A percentile compares a stretch with the other conserved stretches of the same genome.
Evolutionary conservation across 352 stramenopile species (phyloP).

Genomic region (Globisporangium abappressorium): DNA sequence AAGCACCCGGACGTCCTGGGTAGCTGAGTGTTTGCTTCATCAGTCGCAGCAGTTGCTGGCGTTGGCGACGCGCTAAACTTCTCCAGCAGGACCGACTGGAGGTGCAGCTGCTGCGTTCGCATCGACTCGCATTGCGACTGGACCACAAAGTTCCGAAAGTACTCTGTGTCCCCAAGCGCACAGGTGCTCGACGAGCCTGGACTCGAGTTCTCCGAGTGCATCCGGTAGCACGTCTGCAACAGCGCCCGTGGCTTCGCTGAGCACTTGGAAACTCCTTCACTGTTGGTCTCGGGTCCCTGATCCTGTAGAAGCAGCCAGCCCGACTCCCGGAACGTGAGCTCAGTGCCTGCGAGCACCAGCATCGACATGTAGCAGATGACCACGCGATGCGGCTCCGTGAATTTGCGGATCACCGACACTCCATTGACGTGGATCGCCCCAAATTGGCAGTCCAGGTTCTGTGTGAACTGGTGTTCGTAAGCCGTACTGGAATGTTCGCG

Average conservation of each 20-base stretch:
- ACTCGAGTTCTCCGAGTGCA: background rate
- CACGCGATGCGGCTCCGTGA: background rate
- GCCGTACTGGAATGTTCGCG: background rate
- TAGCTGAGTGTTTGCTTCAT: background rate
- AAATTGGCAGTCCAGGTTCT: slow-evolving; percentile 4
- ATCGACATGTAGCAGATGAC: slow-evolving; percentile 3
- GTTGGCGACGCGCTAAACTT: background rate
- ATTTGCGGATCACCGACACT: slow-evolving; percentile 2
- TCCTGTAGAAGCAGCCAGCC: background rate
- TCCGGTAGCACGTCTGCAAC: background rate
- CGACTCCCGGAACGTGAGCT: background rate
- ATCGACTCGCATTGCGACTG: slow-evolving; percentile 1
- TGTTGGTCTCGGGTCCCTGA: too few species aligned
- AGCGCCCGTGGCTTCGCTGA: background rate
- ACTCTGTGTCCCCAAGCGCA: background rate
- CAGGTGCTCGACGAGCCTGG: background rate
- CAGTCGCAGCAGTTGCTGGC: background rate
- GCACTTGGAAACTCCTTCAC: background rate
- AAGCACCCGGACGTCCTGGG: background rate
- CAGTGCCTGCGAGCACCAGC: background rate
- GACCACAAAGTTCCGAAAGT: slow-evolving; percentile 1
- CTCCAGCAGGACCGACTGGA: background rate
- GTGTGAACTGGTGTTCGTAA: background rate
- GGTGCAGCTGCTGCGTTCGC: background rate
- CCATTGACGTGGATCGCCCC: background rate